Evolutionary conservation across 139 green algal genomes (phyloP).

Genomic region (Yamagishiella unicocca): DNA sequence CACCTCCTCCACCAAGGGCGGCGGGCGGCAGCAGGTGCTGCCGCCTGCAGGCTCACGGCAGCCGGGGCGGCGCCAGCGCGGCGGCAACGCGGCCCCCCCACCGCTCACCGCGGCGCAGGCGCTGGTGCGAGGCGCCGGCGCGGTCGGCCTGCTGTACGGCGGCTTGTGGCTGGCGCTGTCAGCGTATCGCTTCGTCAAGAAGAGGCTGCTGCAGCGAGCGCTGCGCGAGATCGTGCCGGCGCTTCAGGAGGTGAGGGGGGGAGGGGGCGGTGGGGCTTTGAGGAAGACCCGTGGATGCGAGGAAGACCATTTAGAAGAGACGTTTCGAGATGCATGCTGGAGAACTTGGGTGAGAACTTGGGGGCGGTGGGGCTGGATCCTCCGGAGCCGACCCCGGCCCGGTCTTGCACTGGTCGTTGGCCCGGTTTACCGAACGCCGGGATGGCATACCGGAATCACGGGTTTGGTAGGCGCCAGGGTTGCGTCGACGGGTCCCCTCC

Average conservation of each 20-base stretch:
- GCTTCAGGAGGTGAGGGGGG: not conserved
- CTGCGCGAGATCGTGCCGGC: slow-evolving; percentile 29
- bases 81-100: not conserved
- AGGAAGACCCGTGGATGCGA: too few relatives aligned
- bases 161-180: slow-evolving; percentile 19
- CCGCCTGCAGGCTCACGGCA: not conserved
- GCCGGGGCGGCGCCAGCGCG: not conserved
- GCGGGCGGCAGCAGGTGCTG: not conserved
- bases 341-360: too few relatives aligned
- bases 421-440: not conserved
- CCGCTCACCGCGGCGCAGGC: not conserved
- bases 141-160: slow-evolving; percentile 4
- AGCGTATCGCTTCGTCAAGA: slow-evolving; percentile 7
- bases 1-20: not conserved
- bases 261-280: too few relatives aligned
- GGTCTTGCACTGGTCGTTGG: not conserved
- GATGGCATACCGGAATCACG: too few relatives aligned
- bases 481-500: too few relatives aligned
- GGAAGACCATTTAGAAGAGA: too few relatives aligned
- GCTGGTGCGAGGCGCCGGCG: not conserved
- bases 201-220: slow-evolving; percentile 29
- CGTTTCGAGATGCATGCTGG: too few relatives aligned
- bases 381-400: not conserved
- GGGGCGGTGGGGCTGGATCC: too few relatives aligned
- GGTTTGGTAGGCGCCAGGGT: too few relatives aligned